Base-by-base conservation (phyloP, 139 green algal genomes). In the Volvox reticuliferus region DNA sequence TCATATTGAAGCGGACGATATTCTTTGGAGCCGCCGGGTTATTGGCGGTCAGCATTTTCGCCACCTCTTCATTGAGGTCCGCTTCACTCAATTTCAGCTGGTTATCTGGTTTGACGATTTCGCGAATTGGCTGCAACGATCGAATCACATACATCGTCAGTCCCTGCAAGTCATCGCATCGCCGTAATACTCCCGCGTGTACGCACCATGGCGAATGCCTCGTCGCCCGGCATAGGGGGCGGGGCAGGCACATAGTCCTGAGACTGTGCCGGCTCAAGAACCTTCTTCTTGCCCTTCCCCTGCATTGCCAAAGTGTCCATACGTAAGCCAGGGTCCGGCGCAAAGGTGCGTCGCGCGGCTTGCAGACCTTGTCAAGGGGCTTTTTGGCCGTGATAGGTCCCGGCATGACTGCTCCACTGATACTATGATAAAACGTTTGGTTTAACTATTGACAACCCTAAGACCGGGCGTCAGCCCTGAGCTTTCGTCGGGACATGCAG, bases 41-140 rank as follows among this genome's bases (percentile, higher is more conserved):
- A 88, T 96, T 97, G 5, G 97, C 96, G 30, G 97, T 99, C 3
- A 99, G 93, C 94, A 96, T 97, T 65, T 96, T 96, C 18, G 96
- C 94, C 35, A 98, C 95, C 92, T 99, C 98, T 88, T 99, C 97
- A 24, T 94, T 91, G 6, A 99, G 93, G 69, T 99, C 96, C 21
- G 92, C 87, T 69, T 97, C 95, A 18, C 91, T 94, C 28, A 99
- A 96, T 55, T 91, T 79, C 44, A 98, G 88, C 94, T 98, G 97
- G 68, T 97, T 97, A 30, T 95, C 89, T 13, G 97, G 97, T 55
- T 95, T 95, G 26, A 98, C 93, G 13, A 97, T 77, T 92, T 99
- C 96, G 0, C 95, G 92, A 6, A 92, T 93, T 21, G 96, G 95
- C 96, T 98, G 94, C 93, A 91, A 12, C 28, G 12, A 44, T 21